Conservation (phyloP, 768 basidiomycete species). For the Rhizopogon salebrosus region DNA sequence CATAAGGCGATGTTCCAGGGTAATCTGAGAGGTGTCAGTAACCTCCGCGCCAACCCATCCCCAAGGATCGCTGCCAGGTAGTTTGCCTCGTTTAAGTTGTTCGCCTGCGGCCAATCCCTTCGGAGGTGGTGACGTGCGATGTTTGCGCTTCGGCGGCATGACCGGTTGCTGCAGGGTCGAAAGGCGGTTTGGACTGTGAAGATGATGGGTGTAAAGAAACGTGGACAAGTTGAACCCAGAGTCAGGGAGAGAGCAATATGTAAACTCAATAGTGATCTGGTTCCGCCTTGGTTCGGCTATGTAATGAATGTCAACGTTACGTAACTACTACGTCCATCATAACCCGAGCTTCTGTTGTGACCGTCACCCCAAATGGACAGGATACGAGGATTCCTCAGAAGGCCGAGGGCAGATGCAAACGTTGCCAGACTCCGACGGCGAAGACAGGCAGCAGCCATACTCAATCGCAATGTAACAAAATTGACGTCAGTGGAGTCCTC, state of each 20-base stretch:
- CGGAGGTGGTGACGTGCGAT: slow-evolving; percentile 38
- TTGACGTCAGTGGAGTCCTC: slow-evolving; percentile 20
- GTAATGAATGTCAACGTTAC: background rate
- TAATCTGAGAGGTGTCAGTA: slow-evolving; percentile 50
- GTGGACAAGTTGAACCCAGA: background rate
- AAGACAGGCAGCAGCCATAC: slow-evolving; percentile 26
- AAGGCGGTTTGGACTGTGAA: background rate
- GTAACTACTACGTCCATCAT: background rate
- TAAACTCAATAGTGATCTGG: background rate
- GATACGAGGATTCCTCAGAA: slow-evolving; percentile 12
- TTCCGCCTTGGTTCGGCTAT: background rate
- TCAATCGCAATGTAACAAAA: slow-evolving; percentile 29
- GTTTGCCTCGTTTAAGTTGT: slow-evolving; percentile 52
- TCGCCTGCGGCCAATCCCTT: slow-evolving; percentile 60
- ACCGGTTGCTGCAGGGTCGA: background rate
- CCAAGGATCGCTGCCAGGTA: slow-evolving; percentile 56
- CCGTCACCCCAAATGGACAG: slow-evolving; percentile 17
- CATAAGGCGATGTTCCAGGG: slow-evolving; percentile 56
- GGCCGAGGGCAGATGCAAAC: slow-evolving; percentile 24
- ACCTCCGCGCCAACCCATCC: slow-evolving; percentile 76
- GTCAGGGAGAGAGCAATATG: background rate
- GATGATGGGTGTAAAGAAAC: background rate
- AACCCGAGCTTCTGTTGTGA: too few relatives aligned
- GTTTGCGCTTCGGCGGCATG: slow-evolving; percentile 60
- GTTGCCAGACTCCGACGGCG: slow-evolving; percentile 43